Percentiles rank a stretch among this genome's conserved stretches.
Evolutionary conservation across 495 filamentous ascomycete genomes (phyloP).

Genomic region (Entonaema liquescens): DNA sequence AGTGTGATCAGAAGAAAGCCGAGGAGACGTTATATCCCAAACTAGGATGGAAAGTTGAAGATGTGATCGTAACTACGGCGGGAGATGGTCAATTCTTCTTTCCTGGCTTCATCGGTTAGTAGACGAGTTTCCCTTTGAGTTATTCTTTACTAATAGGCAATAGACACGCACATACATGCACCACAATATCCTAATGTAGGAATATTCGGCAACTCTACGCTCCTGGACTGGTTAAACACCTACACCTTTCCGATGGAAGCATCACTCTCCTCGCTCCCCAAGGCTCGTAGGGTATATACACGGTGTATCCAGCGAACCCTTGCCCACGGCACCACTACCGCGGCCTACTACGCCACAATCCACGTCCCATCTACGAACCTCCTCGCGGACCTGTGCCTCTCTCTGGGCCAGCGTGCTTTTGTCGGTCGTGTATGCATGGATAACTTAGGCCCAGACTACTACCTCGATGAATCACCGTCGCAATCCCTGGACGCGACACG

Average conservation of each 20-base stretch:
- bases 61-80: slow-evolving; percentile 50
- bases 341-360: slow-evolving; percentile 91
- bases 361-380: slow-evolving; percentile 85
- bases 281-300: slow-evolving; percentile 70
- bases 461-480: slow-evolving; percentile 71
- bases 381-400: slow-evolving; percentile 80
- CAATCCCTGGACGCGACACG: slow-evolving; percentile 65
- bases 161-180: slow-evolving; percentile 95
- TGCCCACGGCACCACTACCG: slow-evolving; percentile 87
- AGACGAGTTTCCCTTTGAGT: background rate
- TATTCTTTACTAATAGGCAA: slow-evolving; percentile 13
- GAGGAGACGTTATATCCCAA: slow-evolving; percentile 37
- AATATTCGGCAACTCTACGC: slow-evolving; percentile 87
- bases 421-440: slow-evolving; percentile 96
- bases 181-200: slow-evolving; percentile 92
- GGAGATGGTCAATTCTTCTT: slow-evolving; percentile 79
- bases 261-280: slow-evolving; percentile 63
- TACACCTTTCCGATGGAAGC: slow-evolving; percentile 97
- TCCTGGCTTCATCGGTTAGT: slow-evolving; percentile 86
- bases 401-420: slow-evolving; percentile 84
- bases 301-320: slow-evolving; percentile 80
- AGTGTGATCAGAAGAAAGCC: slow-evolving; percentile 40
- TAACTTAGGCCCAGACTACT: slow-evolving; percentile 73
- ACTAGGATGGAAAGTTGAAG: slow-evolving; percentile 50
- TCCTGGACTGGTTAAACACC: slow-evolving; percentile 88